Conservation (phyloP, 163 green algal genomes). For the Trebouxiophyceae sp. region DNA sequence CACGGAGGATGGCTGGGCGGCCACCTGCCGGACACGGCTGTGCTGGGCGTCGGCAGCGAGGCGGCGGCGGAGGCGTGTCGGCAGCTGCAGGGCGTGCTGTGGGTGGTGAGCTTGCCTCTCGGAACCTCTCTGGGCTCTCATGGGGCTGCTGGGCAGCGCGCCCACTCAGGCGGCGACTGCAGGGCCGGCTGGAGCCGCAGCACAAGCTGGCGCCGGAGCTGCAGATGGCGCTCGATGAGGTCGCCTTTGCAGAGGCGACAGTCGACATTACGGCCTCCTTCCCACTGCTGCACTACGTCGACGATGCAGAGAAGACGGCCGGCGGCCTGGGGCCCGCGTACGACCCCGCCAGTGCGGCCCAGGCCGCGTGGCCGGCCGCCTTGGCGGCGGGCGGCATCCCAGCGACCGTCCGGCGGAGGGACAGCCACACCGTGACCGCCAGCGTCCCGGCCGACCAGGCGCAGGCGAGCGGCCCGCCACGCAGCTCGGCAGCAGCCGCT, state of each 20-base stretch:
- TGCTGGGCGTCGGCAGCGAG: conserved; percentile 21
- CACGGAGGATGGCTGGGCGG: conserved; percentile 14
- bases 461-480: not conserved
- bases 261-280: not conserved
- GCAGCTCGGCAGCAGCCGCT: not conserved
- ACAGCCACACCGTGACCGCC: too few species aligned
- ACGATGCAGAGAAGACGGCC: too few species aligned
- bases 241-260: too few species aligned
- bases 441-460: not conserved
- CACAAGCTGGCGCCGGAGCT: too few species aligned
- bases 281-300: not conserved
- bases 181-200: too few species aligned
- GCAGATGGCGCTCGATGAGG: not conserved
- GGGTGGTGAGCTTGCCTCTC: conserved; percentile 27
- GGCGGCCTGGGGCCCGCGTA: too few species aligned
- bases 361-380: not conserved
- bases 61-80: not conserved
- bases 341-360: too few species aligned
- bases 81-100: conserved; percentile 4
- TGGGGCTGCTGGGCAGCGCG: too few species aligned
- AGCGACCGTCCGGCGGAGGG: too few species aligned
- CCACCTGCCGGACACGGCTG: conserved; percentile 24
- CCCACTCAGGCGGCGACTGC: too few species aligned
- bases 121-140: too few species aligned
- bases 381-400: too few species aligned